Evolutionary conservation across 768 basidiomycete genomes (phyloP), one percentile per base, ranked within the genome.

Genomic region (Phylloporus arenicola): DNA sequence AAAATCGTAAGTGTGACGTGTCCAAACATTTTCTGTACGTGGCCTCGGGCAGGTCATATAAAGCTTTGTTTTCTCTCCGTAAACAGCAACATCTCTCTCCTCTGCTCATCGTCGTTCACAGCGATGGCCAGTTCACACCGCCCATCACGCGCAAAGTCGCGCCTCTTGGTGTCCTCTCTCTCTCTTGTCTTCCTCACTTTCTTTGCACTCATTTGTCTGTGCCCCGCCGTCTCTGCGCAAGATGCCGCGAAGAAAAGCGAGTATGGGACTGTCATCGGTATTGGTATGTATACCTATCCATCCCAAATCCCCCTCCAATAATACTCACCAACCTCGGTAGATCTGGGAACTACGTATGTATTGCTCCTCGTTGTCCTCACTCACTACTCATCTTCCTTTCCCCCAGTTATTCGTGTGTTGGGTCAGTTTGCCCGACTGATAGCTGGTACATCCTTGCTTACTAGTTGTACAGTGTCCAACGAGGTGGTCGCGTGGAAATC

Each of bases 251-350:
- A 73, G 56, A 73, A 71, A 58, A 72, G 76, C 51, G 88, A 93
- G 63, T 93, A 88, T 68, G 92, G 93, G 50, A 87, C 88, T 33
- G 92, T 95, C 34, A 95, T 95, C 67, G 93, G 90, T 80, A 90
- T 92, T 65, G 88, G 86, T 89, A 57, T 43, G 83, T 72, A 50
- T 12, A n/a, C 13, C 2, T 16, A 11, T 17, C 2, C 0, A 0
- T 12, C 7, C 11, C 8, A 14, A 6, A 17, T 3, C 14, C 11
- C 4, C 3, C 1, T 2, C 1, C 0, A 1, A 8, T 10, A 1
- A 4, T 47, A 45, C 52, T 55, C 39, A 70, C 45, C 20, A 3
- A 9, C 40, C 14, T 14, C 30, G 59, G 45, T 64, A 88, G 92
- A 95, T 77, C 75, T 95, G 74, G 92, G 92, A 74, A 96, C 92